Percentiles rank a stretch among this genome's conserved stretches.
phyloP scores from a whole-genome alignment of 306 rosid genomes.

The Cucurbita ficifolia region DNA sequence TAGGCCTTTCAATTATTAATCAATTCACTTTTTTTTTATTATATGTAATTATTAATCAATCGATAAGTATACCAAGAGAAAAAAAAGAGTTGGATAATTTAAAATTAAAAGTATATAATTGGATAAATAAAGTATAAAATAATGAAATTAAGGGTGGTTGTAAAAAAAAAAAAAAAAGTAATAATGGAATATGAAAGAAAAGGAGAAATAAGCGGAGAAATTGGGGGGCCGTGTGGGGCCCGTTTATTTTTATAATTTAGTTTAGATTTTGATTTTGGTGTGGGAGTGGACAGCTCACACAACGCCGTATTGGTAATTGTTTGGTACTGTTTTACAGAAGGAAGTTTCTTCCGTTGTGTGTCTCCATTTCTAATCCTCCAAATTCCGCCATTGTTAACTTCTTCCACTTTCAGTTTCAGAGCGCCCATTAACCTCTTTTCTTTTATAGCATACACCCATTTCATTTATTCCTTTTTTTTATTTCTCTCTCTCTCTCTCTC shows the following conservation, averaged over 20 bases:
- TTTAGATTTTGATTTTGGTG: no score
- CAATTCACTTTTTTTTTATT: no score
- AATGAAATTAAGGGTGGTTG: no score
- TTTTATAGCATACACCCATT: background rate
- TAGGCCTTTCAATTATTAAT: no score
- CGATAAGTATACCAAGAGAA: no score
- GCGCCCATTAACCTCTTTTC: background rate
- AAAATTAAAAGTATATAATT: no score
- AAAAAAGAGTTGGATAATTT: no score
- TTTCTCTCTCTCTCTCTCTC: no score
- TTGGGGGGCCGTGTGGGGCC: conserved; percentile 48
- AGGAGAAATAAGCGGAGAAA: conserved; percentile 14
- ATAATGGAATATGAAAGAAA: background rate
- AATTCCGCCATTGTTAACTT: background rate
- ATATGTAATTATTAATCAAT: no score
- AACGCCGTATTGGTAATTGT: background rate
- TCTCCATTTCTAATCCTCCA: background rate
- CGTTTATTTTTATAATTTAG: background rate
- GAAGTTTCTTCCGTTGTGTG: background rate
- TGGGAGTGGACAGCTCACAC: conserved; percentile 6
- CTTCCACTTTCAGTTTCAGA: background rate
- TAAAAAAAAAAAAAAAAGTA: background rate
- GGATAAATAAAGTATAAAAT: no score
- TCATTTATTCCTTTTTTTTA: background rate
- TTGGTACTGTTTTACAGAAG: background rate